Evolutionary conservation across 2,329 filamentous ascomycete genomes (phyloP).

Genomic region (Aspergillus candidus): DNA sequence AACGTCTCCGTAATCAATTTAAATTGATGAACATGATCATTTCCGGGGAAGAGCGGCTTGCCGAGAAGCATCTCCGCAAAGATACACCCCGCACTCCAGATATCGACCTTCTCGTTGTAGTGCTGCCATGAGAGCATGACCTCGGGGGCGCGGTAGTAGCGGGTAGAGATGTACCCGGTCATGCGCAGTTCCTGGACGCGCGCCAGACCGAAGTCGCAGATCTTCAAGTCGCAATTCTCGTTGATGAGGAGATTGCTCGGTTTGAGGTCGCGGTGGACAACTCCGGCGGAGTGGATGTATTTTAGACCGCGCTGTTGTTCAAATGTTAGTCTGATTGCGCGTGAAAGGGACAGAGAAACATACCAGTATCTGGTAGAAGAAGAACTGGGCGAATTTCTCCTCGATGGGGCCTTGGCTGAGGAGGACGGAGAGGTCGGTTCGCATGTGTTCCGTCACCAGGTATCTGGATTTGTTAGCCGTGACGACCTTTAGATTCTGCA

Average conservation of each 20-base stretch:
- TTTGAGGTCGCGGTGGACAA: slow-evolving; percentile 95
- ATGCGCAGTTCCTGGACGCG: slow-evolving; percentile 98
- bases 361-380: slow-evolving; percentile 97
- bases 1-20: slow-evolving; percentile 97
- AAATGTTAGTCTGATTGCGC: not conserved
- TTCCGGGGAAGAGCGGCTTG: slow-evolving; percentile 95
- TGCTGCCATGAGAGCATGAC: slow-evolving; percentile 99
- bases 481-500: slow-evolving; percentile 24
- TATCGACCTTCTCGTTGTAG: slow-evolving; percentile 97
- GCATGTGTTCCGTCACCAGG: slow-evolving; percentile 94
- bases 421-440: slow-evolving; percentile 90
- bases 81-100: slow-evolving; percentile 99
- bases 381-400: slow-evolving; percentile 99
- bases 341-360: not conserved
- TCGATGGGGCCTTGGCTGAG: slow-evolving; percentile 91
- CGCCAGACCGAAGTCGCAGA: slow-evolving; percentile 96
- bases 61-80: slow-evolving; percentile 99
- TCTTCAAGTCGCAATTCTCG: slow-evolving; percentile 98
- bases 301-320: slow-evolving; percentile 76
- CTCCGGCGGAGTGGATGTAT: slow-evolving; percentile 97
- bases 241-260: slow-evolving; percentile 99
- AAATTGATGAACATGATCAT: slow-evolving; percentile 99
- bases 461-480: slow-evolving; percentile 54
- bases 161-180: slow-evolving; percentile 97
- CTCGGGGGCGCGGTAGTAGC: slow-evolving; percentile 97